Base-by-base conservation (phyloP, 192 early-diverging fungal genomes). In the Coemansia sp. region DNA sequence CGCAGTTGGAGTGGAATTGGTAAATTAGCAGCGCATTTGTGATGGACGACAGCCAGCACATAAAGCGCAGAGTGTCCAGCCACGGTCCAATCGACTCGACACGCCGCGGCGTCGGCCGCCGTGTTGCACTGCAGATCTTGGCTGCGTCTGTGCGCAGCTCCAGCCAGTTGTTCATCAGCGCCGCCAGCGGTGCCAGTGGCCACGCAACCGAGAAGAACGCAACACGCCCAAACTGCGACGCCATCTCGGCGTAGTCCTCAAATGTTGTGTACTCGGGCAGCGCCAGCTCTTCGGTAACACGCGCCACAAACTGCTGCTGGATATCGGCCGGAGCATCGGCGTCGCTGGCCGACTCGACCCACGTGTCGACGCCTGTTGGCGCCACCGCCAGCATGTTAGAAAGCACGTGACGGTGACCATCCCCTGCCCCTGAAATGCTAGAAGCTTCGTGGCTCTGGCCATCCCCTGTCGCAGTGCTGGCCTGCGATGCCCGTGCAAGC, bases 231-330 rank as follows among this genome's bases (percentile, higher is more conserved):
- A 94, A 97, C 85, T 97, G 94, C 62, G 89, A 87, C 59, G 89
- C 87, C 91, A 97, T 93, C 72, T 97, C 95, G 34, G 88, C 86
- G 69, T 96, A 96, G 70, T 97, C 95, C 54, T 85, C 86, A 55
- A 90, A 94, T 51, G 92, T 87, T 64, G 90, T 87, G 68, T 97
- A 96, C 31, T 78, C 86, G 10, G 90, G 89, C 56, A 90, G 73
- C 6, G 65, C 83, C 59, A 60, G 56, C 65, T 82, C 80, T 50
- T 67, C 62, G 26, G 75, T 58, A 26, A 70, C 72, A 19, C 64
- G 58, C 20, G 69, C 68, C 7, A 75, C 60, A 52, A 81, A 81
- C 59, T 65, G 68, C 51, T 42, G 60, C 62, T 80, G 61, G 21
- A 66, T 59, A 42, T 62, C 51, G 8, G 42, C 46, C 36, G 72